These are phyloP conservation scores for Pisolithus sp. DNA, from an alignment of 768 basidiomycete species.

Conservation along the genomic window DNA sequence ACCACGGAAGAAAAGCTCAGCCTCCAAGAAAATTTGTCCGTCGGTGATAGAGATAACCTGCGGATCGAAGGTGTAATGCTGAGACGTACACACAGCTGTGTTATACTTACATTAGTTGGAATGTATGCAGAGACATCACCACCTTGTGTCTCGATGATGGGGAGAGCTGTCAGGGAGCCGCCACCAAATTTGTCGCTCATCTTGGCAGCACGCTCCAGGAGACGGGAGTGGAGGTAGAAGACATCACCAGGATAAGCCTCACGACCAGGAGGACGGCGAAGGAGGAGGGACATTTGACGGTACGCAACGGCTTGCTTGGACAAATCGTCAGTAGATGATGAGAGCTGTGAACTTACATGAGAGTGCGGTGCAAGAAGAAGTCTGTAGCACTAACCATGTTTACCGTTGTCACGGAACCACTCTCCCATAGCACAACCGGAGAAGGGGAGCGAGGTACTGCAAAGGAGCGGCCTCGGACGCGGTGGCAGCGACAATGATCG, in stretches of 20 bases:
- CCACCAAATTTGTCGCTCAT: constrained; percentile 99
- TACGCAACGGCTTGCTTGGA: constrained; percentile 99
- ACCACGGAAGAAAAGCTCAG: constrained; percentile 99
- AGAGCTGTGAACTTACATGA: constrained; percentile 48
- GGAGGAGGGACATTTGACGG: constrained; percentile 99
- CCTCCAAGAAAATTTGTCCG: constrained; percentile 99
- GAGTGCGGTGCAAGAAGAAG: background rate
- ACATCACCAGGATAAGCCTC: constrained; percentile 99
- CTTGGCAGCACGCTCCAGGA: constrained; percentile 99
- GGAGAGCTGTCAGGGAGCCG: constrained; percentile 96
- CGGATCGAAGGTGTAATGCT: constrained; percentile 6
- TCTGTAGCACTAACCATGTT: constrained; percentile 69
- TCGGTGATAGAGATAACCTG: constrained; percentile 99
- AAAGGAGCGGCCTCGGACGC: constrained; percentile 99
- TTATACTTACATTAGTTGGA: constrained; percentile 69
- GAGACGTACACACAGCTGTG: background rate
- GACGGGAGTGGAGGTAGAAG: constrained; percentile 99
- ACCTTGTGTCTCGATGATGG: constrained; percentile 99
- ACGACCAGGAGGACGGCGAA: constrained; percentile 99
- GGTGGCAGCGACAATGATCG: constrained; percentile 98
- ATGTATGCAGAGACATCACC: constrained; percentile 99
- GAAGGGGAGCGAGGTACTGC: constrained; percentile 99
- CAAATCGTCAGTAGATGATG: constrained; percentile 98
- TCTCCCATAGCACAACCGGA: constrained; percentile 99
- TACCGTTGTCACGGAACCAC: constrained; percentile 99